A percentile compares a stretch with the other conserved stretches of the same genome.
phyloP scores from a whole-genome alignment of 2,329 filamentous ascomycete species.

The Pestalotiopsis sp. region DNA sequence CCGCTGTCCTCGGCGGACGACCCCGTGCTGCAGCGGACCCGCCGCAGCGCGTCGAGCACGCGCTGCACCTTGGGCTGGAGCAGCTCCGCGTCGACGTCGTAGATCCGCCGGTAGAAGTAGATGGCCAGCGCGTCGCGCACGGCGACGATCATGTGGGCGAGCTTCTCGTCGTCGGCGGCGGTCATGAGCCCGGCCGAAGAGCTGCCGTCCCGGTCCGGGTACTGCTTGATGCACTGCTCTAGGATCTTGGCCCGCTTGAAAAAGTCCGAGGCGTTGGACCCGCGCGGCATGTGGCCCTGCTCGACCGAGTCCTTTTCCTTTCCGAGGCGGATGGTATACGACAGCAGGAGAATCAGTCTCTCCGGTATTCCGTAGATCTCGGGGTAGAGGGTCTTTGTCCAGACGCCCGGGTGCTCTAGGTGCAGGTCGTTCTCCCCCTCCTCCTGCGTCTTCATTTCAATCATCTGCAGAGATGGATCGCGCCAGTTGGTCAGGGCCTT shows the following conservation, averaged over 20 bases:
- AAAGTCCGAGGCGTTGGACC: slow-evolving; percentile 32
- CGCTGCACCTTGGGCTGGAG: slow-evolving; percentile 36
- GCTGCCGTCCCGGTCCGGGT: slow-evolving; percentile 15
- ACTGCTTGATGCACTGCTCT: slow-evolving; percentile 32
- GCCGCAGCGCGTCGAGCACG: slow-evolving; percentile 34
- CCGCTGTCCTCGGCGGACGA: background rate
- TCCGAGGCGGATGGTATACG: slow-evolving; percentile 37
- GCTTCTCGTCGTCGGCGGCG: slow-evolving; percentile 17
- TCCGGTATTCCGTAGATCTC: slow-evolving; percentile 45
- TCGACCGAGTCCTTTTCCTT: slow-evolving; percentile 36
- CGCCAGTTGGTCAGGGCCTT: slow-evolving; percentile 28
- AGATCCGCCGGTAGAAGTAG: slow-evolving; percentile 42
- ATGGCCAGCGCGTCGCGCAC: slow-evolving; percentile 39
- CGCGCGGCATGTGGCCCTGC: slow-evolving; percentile 5
- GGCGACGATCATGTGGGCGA: slow-evolving; percentile 34
- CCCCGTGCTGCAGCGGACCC: slow-evolving; percentile 22
- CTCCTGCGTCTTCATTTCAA: slow-evolving; percentile 33
- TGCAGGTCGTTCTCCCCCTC: slow-evolving; percentile 37
- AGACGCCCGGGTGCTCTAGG: slow-evolving; percentile 34
- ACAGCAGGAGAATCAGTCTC: slow-evolving; percentile 34
- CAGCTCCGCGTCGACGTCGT: slow-evolving; percentile 37
- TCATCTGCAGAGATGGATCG: slow-evolving; percentile 35
- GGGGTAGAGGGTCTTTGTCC: slow-evolving; percentile 40
- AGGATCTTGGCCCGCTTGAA: slow-evolving; percentile 33
- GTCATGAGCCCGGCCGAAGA: background rate